Base-by-base conservation (phyloP, 2,329 filamentous ascomycete genomes). In the Tympanopsis confertula region DNA sequence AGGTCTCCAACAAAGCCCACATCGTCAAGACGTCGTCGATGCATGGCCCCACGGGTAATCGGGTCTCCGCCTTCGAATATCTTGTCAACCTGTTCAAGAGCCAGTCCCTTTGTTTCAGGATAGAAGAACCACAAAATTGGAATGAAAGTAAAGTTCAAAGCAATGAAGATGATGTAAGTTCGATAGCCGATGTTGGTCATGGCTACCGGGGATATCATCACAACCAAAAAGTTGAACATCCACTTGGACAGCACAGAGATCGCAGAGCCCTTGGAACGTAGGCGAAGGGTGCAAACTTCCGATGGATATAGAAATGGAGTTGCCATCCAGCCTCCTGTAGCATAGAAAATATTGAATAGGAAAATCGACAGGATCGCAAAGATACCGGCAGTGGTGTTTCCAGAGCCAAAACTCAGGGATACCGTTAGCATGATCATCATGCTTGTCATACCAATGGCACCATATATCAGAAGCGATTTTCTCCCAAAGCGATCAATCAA, bases 381-480 rank as follows among this genome's bases (percentile, higher is more conserved):
- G 15, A 58, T 49, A 13, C 57, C 48, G 51, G 0, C 42, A 37
- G 4, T 41, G 43, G 36, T 44, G 15, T 37, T 29, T n/a, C n/a
- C n/a, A n/a, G n/a, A n/a, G 18, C 26, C 35, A 5, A 19, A 17
- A 18, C 37, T 37, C 7, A 14, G 30, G 12, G 38, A 39, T 17
- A 35, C 35, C 0, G 68, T 62, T 26, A 76, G 61, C 24, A 85
- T 66, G 2, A 76, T 69, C 81, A 86, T 85, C 37, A 72, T 75
- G 2, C 68, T 51, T 26, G 74, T 74, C 62, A 79, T 77, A 0
- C 76, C 76, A 3, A 65, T 60, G 0, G 75, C 71, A 38, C 81
- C 81, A 44, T 83, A 73, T n/a, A 86, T 58, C 78, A 87, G 85
- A 42, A 86, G 68, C 49, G 73, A 71, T n/a, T 82, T 69, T 19